Evolutionary conservation across 225 moss, liverwort and hornwort genomes (phyloP).

Genomic region (Lunularia cruciata): DNA sequence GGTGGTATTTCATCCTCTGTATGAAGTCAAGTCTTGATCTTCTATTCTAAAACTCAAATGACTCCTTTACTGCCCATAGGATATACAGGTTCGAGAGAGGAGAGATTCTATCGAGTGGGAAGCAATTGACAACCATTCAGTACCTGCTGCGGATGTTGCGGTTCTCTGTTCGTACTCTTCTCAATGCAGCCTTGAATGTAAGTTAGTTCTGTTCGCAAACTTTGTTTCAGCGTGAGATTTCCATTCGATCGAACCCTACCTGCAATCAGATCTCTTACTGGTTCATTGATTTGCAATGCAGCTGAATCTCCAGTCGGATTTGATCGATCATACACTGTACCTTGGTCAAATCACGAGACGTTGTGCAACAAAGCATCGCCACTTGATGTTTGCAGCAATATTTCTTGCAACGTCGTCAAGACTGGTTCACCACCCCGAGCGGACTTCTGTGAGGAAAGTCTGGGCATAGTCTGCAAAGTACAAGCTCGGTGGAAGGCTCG

Average conservation of each 20-base stretch:
- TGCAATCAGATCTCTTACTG: background rate
- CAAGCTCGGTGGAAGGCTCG: constrained; percentile 33
- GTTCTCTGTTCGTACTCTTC: constrained; percentile 24
- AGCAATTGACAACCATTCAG: background rate
- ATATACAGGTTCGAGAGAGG: constrained; percentile 11
- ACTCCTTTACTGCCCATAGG: constrained; percentile 1
- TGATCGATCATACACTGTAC: constrained; percentile 33
- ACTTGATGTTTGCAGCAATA: constrained; percentile 4
- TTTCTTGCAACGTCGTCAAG: background rate
- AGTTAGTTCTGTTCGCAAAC: background rate
- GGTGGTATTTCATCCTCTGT: too few species aligned
- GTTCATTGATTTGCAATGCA: too few species aligned
- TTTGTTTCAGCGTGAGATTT: background rate
- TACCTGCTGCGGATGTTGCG: constrained; percentile 1
- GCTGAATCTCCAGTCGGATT: constrained; percentile 38
- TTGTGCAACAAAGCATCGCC: constrained; percentile 3
- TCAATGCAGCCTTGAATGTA: constrained; percentile 39
- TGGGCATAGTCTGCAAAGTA: constrained; percentile 23
- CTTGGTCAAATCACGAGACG: constrained; percentile 30
- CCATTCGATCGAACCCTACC: background rate
- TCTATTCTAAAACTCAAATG: background rate
- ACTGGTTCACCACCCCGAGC: background rate
- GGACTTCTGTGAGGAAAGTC: background rate
- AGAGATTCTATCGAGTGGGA: constrained; percentile 15
- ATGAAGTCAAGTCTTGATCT: background rate